These are phyloP conservation scores for Salix dunnii DNA, from an alignment of 345 rosid genomes.

Conservation along the genomic window DNA sequence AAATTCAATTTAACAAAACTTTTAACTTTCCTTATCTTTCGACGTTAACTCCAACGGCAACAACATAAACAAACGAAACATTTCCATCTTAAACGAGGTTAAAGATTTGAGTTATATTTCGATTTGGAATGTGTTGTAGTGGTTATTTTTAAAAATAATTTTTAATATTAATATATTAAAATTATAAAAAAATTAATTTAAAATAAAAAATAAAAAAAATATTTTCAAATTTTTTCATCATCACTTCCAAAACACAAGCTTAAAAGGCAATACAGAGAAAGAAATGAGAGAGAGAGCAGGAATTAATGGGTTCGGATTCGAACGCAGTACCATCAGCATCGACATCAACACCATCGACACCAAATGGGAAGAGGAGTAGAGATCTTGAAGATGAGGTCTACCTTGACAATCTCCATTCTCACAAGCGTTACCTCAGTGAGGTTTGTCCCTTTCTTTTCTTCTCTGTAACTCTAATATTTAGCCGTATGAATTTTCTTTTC, in stretches of 20 bases:
- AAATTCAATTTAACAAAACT: too few species aligned
- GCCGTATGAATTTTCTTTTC: background rate
- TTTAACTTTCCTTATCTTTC: background rate
- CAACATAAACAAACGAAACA: background rate
- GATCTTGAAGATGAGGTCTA: conserved; percentile 96
- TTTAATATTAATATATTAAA: too few species aligned
- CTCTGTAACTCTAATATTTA: too few species aligned
- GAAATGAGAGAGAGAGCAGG: too few species aligned
- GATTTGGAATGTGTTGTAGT: too few species aligned
- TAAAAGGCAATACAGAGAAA: too few species aligned
- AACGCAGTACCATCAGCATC: conserved; percentile 26
- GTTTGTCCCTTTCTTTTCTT: conserved; percentile 23
- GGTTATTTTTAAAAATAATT: too few species aligned
- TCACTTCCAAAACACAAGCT: too few species aligned
- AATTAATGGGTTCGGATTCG: conserved; percentile 33
- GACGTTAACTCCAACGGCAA: background rate
- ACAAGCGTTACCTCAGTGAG: conserved; percentile 96
- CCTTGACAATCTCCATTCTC: conserved; percentile 85
- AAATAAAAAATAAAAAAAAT: too few species aligned
- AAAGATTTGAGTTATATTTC: background rate
- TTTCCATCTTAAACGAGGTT: background rate
- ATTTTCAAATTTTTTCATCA: too few species aligned
- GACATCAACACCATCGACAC: conserved; percentile 38
- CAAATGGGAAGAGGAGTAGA: conserved; percentile 69
- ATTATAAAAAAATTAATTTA: too few species aligned